Evolutionary conservation across 768 basidiomycete species (phyloP).

Genomic region (Russula sp.): DNA sequence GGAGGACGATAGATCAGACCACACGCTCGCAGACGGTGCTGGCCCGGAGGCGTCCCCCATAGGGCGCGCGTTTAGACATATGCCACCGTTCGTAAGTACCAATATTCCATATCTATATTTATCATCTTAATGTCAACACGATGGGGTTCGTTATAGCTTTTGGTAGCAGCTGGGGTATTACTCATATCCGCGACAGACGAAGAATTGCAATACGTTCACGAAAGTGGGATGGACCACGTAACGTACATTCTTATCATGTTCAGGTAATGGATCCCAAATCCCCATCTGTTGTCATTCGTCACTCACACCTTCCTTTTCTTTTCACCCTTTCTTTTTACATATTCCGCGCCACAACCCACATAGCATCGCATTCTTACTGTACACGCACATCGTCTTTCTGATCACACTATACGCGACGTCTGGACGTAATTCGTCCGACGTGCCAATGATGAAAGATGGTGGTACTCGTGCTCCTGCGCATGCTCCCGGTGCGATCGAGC

Average conservation of each 20-base stretch:
- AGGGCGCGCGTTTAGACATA: constrained; percentile 69
- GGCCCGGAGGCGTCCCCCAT: constrained; percentile 34
- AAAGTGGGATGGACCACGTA: constrained; percentile 82
- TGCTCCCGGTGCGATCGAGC: constrained; percentile 43
- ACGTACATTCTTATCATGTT: constrained; percentile 85
- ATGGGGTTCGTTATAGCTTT: constrained; percentile 38
- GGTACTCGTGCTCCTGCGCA: constrained; percentile 1
- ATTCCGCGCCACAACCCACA: background rate
- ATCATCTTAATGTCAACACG: constrained; percentile 49
- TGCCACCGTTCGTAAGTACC: constrained; percentile 80
- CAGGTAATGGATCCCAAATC: constrained; percentile 44
- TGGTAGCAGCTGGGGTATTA: constrained; percentile 45
- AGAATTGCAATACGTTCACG: constrained; percentile 68
- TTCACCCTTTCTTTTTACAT: constrained; percentile 19
- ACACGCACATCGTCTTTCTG: constrained; percentile 67
- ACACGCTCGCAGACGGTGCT: constrained; percentile 52
- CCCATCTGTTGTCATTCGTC: too few relatives aligned
- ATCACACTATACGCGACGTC: constrained; percentile 65
- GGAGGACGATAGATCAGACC: constrained; percentile 63
- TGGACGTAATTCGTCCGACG: constrained; percentile 51
- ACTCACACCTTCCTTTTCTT: constrained; percentile 3
- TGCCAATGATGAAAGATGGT: constrained; percentile 1
- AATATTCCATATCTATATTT: too few relatives aligned
- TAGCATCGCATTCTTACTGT: constrained; percentile 74
- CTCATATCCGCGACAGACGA: constrained; percentile 97